These are phyloP conservation scores for Austroboletus novae-zelandiae DNA, from an alignment of 1,284 basidiomycete genomes.

Conservation along the genomic window DNA sequence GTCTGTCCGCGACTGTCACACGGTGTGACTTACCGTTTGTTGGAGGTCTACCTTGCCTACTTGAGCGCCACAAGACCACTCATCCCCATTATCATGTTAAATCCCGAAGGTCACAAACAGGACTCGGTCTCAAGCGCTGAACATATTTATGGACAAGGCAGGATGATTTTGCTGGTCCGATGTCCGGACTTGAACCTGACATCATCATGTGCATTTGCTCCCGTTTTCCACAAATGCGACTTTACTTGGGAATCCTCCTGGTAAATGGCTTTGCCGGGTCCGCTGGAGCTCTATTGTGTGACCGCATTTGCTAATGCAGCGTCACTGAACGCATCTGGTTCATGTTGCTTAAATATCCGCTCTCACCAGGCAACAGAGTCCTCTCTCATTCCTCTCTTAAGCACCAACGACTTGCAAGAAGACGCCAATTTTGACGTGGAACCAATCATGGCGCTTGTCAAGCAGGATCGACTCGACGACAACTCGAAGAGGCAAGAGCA, in stretches of 20 bases:
- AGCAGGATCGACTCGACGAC: not conserved
- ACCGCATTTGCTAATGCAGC: not conserved
- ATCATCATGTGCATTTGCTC: too few species aligned
- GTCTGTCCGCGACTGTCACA: too few species aligned
- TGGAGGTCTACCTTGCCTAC: too few species aligned
- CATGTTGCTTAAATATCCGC: constrained; percentile 13
- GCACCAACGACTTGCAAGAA: constrained; percentile 1
- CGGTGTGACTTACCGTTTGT: too few species aligned
- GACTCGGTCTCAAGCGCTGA: too few species aligned
- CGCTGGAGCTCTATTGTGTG: not conserved
- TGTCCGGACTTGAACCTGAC: too few species aligned
- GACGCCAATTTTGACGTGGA: not conserved
- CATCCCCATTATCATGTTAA: not conserved
- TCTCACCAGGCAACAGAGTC: constrained; percentile 5
- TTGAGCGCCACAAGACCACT: not conserved
- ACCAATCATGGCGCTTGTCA: constrained; percentile 12
- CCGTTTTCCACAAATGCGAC: not conserved
- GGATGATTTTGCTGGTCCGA: too few species aligned
- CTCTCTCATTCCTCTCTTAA: constrained; percentile 14
- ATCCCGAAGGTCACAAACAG: too few species aligned
- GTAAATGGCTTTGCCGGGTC: not conserved
- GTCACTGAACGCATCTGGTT: too few species aligned
- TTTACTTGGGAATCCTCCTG: not conserved
- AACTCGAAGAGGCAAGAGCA: constrained; percentile 2
- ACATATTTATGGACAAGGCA: too few species aligned